phyloP scores from a whole-genome alignment of 768 basidiomycete genomes.

The Astraeus odoratus region DNA sequence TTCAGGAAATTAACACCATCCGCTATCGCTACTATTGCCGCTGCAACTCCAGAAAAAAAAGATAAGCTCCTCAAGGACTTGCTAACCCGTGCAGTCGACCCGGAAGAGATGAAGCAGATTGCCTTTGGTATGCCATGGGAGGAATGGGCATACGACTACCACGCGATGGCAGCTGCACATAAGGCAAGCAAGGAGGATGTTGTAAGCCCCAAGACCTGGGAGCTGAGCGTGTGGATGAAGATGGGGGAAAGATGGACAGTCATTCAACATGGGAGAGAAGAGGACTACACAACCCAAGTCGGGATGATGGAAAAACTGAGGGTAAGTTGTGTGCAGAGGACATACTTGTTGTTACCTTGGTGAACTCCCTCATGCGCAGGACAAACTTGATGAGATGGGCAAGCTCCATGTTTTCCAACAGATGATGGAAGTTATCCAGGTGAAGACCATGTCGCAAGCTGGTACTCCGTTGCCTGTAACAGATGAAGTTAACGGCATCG shows the following conservation, averaged over 20 bases:
- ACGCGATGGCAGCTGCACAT: conserved; percentile 21
- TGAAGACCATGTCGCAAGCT: conserved; percentile 22
- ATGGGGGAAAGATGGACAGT: conserved; percentile 21
- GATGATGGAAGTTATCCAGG: conserved; percentile 28
- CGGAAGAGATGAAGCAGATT: conserved; percentile 20
- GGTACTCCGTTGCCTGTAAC: conserved; percentile 19
- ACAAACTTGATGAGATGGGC: conserved; percentile 23
- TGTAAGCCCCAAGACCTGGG: conserved; percentile 20
- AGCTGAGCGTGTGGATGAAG: conserved; percentile 29
- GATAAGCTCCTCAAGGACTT: conserved; percentile 20
- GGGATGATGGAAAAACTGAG: conserved; percentile 26
- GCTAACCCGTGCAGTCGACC: conserved; percentile 22
- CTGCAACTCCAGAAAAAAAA: conserved; percentile 21
- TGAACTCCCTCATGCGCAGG: conserved; percentile 11
- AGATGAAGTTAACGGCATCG: conserved; percentile 25
- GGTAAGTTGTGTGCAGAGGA: conserved; percentile 9
- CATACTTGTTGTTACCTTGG: background rate
- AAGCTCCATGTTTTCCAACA: conserved; percentile 25
- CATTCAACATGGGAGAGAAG: conserved; percentile 22
- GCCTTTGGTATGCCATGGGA: conserved; percentile 27
- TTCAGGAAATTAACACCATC: conserved; percentile 26
- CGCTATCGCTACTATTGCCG: conserved; percentile 18
- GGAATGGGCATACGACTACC: conserved; percentile 26
- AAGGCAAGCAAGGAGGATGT: conserved; percentile 16
- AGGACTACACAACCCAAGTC: conserved; percentile 11